phyloP scores from a whole-genome alignment of 1,139 yeast species.

The Yamadazyma taylorii region DNA sequence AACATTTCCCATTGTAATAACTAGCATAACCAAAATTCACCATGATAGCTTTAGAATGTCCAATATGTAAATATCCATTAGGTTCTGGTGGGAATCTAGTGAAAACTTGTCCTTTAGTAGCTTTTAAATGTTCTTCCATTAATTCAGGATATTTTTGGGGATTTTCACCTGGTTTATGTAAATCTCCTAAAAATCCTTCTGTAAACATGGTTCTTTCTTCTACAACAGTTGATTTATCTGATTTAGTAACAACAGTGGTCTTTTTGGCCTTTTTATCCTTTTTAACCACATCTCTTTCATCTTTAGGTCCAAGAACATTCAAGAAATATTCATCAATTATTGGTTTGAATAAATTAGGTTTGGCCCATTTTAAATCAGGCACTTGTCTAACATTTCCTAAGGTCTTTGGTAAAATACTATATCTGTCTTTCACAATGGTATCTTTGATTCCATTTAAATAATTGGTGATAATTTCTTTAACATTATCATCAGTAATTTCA shows the following conservation, averaged over 20 bases:
- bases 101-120: slow-evolving; percentile 77
- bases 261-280: slow-evolving; percentile 58
- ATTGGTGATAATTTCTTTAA: slow-evolving; percentile 53
- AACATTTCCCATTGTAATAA: slow-evolving; percentile 80
- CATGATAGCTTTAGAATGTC: slow-evolving; percentile 97
- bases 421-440: slow-evolving; percentile 68
- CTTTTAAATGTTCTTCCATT: slow-evolving; percentile 73
- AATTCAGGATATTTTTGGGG: slow-evolving; percentile 86
- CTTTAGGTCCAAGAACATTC: slow-evolving; percentile 84
- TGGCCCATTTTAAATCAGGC: slow-evolving; percentile 86
- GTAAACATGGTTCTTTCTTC: slow-evolving; percentile 81
- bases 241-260: slow-evolving; percentile 20
- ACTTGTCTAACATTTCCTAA: slow-evolving; percentile 75
- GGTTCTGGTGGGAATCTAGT: slow-evolving; percentile 99
- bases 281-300: slow-evolving; percentile 85
- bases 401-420: slow-evolving; percentile 70
- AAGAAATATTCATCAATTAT: slow-evolving; percentile 74
- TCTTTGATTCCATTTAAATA: slow-evolving; percentile 60
- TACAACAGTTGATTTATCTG: slow-evolving; percentile 23
- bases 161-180: slow-evolving; percentile 94
- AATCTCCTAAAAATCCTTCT: slow-evolving; percentile 93
- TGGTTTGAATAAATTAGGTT: slow-evolving; percentile 83
- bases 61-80: slow-evolving; percentile 93
- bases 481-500: slow-evolving; percentile 64
- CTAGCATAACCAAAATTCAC: slow-evolving; percentile 95